Percentiles rank a stretch among this genome's conserved stretches.
Conservation (phyloP, 2,329 filamentous ascomycete species). For the Aspergillus latus region DNA sequence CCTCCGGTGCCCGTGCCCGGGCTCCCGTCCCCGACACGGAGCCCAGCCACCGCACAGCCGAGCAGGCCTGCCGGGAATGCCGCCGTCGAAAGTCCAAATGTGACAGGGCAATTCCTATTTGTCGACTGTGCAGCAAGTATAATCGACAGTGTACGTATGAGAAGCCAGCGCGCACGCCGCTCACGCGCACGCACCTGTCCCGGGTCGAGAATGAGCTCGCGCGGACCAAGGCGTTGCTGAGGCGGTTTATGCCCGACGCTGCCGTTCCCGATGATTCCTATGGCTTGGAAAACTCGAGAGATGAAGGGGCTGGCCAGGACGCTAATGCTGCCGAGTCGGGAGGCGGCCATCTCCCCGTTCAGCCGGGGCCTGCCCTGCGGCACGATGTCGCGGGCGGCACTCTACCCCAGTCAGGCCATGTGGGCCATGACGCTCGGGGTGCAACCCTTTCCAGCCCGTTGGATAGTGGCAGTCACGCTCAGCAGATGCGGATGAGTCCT, state of each 20-base stretch:
- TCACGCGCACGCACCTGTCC: not conserved
- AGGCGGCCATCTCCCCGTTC: too few species aligned
- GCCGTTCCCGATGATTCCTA: too few species aligned
- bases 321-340: too few species aligned
- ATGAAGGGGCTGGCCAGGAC: too few species aligned
- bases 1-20: too few species aligned
- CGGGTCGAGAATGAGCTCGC: not conserved
- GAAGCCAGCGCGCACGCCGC: not conserved
- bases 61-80: not conserved
- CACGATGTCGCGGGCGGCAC: too few species aligned
- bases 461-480: too few species aligned
- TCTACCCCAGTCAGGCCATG: not conserved
- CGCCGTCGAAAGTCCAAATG: not conserved
- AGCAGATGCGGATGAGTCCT: too few species aligned
- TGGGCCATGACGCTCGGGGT: not conserved
- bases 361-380: too few species aligned
- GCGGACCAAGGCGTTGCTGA: not conserved
- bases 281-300: too few species aligned
- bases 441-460: not conserved
- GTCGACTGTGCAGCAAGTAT: not conserved
- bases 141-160: not conserved
- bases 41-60: not conserved
- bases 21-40: too few species aligned
- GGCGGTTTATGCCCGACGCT: not conserved
- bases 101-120: not conserved